Evolutionary conservation across 2,329 filamentous ascomycete species (phyloP), one percentile per base, ranked within the genome.

Genomic region (Rhinocladiella similis): DNA sequence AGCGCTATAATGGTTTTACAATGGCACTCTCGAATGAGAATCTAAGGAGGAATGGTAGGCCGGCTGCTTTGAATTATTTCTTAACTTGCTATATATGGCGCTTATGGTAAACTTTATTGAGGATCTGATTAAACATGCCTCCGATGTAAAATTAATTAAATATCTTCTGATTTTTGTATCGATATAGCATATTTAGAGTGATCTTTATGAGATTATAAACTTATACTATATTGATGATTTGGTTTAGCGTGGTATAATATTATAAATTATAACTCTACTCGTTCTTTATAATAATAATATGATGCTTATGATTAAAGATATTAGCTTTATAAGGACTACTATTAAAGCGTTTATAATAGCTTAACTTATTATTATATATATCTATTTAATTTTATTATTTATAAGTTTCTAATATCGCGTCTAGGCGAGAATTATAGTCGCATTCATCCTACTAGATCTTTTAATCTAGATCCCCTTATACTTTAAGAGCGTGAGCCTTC

Each of bases 141-240:
- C 75, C 20, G 76, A 76, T 19, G 65, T 66, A 19, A 72, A 75
- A 35, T 69, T 80, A 3, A 73, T 73, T 50, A 79, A 80, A 65
- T 80, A 78, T 63, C 70, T 80, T 25, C 72, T 80, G 42, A 76
- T 78, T 38, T 76, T 79, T 36, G 70, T 75, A 6, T 76, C 76
- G 7, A 75, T 77, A 14, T 54, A 52, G 56, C 74, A 80, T 56
- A 75, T 80, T 47, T 80, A 77, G 78, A 72, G 70, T 38, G 78
- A 80, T 57, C 68, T 79, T 16, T 74, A 76, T 57, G 77, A 79
- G 66, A 68, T 80, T 54, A 80, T 80, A 76, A 80, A 80, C 66
- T 77, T 75, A 5, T 80, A 78, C 67, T 80, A 80, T 65, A 79
- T 76, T 49, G 77, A 80, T 57, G 78, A 80, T 60, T 63, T 80